Percentiles rank a stretch among this genome's conserved stretches.
Evolutionary conservation across 1,284 basidiomycete genomes (phyloP).

Genomic region (Inonotus obliquus): DNA sequence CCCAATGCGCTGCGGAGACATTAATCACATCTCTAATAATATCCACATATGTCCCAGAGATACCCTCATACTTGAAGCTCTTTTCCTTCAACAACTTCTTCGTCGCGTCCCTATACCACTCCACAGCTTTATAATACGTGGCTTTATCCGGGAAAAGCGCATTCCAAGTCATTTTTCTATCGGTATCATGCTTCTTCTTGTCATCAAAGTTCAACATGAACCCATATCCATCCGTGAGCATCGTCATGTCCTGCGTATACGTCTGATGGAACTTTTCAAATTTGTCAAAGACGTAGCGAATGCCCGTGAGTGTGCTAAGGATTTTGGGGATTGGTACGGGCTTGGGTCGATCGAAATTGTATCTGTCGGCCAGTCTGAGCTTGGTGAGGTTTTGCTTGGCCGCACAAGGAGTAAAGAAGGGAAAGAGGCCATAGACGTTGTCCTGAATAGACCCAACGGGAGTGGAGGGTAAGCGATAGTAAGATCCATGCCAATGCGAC

Average conservation of each 20-base stretch:
- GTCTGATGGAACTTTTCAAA: conserved; percentile 34
- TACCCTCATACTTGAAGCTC: conserved; percentile 20
- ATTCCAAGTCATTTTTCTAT: conserved; percentile 20
- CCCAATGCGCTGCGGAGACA: conserved; percentile 27
- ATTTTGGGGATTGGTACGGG: conserved; percentile 31
- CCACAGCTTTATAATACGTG: conserved; percentile 4
- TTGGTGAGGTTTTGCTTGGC: conserved; percentile 40
- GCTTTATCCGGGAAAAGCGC: conserved; percentile 20
- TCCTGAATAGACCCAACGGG: conserved; percentile 19
- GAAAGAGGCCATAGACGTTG: conserved; percentile 38
- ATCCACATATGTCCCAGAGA: conserved; percentile 26
- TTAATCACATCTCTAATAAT: conserved; percentile 33
- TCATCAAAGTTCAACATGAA: conserved; percentile 32
- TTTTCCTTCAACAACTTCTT: conserved; percentile 22
- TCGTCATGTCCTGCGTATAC: conserved; percentile 24
- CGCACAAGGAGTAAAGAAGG: conserved; percentile 48
- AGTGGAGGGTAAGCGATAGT: neutral
- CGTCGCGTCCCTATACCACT: conserved; percentile 20
- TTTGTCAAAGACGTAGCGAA: conserved; percentile 39
- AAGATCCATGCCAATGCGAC: neutral
- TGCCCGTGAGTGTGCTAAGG: conserved; percentile 39
- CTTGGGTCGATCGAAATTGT: conserved; percentile 38
- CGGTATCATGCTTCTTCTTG: conserved; percentile 26
- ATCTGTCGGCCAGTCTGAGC: conserved; percentile 37
- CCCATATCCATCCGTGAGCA: conserved; percentile 28